Evolutionary conservation across 768 basidiomycete species (phyloP), one percentile per base, ranked within the genome.

Genomic region (Collybiopsis confluens): DNA sequence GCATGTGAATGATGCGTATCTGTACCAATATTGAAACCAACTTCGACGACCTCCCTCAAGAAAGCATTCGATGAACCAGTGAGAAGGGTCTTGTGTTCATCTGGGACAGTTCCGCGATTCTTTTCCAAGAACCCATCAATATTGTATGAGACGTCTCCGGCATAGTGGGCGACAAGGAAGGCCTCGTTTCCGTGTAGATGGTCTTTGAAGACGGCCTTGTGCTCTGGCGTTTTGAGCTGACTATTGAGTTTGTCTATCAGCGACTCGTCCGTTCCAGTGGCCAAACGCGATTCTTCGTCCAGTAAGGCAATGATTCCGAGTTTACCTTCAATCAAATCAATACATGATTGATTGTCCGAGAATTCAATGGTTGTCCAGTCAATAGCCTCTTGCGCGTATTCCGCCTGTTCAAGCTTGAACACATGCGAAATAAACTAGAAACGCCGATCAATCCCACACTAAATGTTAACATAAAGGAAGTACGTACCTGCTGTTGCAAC

Each of bases 341-440:
- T 99, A 68, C 96, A 98, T 37, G 93, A 92, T 64, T 98, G 97
- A 65, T 99, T 99, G 70, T 99, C 97, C 7, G 92, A 92, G 69
- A 97, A 99, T 62, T 98, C 96, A 67, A 99, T 99, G 73, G 98
- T 98, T 10, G 91, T 98, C 97, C 97, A 99, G 67, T 97, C 93
- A 67, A 99, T 99, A 70, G 96, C 79, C 67, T 99, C 97, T 58
- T 95, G 90, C 45, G 98, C 85, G 65, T 99, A 99, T 72, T 98
- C 97, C 67, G 98, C 97, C 74, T 99, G 97, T 67, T 99, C 97
- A 38, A 99, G 84, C 77, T 98, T 95, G 82, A 93, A 94, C 45
- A 99, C 97, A 65, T 99, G 97, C 1, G 96, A 97, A 62, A 98
- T 98, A 75, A 99, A 99, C 91, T 97, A 4, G 37, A 20, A 54